These are phyloP conservation scores for Aegle marmelos DNA, from an alignment of 345 rosid genomes.

Conservation along the genomic window DNA sequence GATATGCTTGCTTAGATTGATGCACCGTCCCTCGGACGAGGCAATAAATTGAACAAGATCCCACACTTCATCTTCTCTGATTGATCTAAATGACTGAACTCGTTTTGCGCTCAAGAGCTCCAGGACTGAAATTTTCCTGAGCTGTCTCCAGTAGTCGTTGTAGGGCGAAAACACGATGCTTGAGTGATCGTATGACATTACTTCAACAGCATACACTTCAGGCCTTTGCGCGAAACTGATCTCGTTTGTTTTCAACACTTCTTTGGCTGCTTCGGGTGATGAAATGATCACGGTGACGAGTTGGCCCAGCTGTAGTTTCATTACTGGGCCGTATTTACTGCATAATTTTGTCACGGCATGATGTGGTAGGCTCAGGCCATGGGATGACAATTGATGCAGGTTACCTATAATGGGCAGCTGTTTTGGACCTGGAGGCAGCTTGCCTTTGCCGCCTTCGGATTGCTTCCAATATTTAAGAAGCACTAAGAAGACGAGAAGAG, in stretches of 20 bases:
- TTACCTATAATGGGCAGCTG: conserved; percentile 24
- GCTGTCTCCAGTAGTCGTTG: conserved; percentile 2
- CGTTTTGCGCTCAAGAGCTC: not conserved
- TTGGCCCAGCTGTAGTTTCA: conserved; percentile 21
- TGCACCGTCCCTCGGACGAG: not conserved
- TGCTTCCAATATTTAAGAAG: not conserved
- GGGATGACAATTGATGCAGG: conserved; percentile 15
- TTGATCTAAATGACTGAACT: not conserved
- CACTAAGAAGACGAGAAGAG: conserved; percentile 9
- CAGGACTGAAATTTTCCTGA: not conserved
- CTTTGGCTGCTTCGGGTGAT: conserved; percentile 17
- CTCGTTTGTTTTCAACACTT: conserved; percentile 13
- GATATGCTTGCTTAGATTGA: conserved; percentile 21
- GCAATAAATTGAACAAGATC: conserved; percentile 16
- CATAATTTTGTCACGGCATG: conserved; percentile 8
- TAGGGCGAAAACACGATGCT: conserved; percentile 15
- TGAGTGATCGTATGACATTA: conserved; percentile 5
- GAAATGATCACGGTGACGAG: conserved; percentile 1
- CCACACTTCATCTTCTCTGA: conserved; percentile 13
- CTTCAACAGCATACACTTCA: not conserved
- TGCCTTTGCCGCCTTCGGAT: not conserved
- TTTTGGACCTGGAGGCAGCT: conserved; percentile 18
- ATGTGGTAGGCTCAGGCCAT: conserved; percentile 13
- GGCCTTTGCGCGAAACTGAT: conserved; percentile 13
- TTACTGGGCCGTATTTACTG: conserved; percentile 11